Base-by-base conservation (phyloP, 2,329 filamentous ascomycete genomes). In the Sphaerulina vaccinii region DNA sequence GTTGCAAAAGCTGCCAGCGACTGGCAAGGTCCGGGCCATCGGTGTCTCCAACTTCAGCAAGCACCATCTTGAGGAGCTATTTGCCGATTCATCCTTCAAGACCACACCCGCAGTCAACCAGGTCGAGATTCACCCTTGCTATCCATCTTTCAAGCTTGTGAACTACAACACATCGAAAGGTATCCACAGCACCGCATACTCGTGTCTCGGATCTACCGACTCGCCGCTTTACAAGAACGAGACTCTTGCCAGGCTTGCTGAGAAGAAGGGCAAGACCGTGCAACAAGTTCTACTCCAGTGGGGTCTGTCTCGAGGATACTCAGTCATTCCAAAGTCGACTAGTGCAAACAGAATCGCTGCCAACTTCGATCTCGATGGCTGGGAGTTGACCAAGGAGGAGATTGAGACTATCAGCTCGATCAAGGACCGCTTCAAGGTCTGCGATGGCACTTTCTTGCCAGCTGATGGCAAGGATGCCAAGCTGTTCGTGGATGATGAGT, bases 251-350 rank as follows among this genome's bases (percentile, higher is more conserved):
- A 72, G 77, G 54, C 57, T 68, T 18, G 86, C 86, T 24, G 73
- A 84, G 67, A 72, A 71, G 60, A 87, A 87, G 74, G 80, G 80
- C 66, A 84, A 84, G 75, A 83, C 84, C 11, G 76, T 81, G 8
- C 85, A 90, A 75, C 87, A 95, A 77, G 81, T 90, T 46, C 74
- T 93, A 63, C 74, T 95, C 58, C 76, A 84, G 63, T 95, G 89
- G 88, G 89, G 88, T 58, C 74, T 95, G 49, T 82, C 87, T 69
- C 84, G 90, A 67, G 88, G 86, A 53, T 89, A 85, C 77, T 87
- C 83, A 59, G 88, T 95, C 46, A 90, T 95, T 64, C 89, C 89
- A 64, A 95, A 95, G 80, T 87, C 82, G 46, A 86, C 91, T 52
- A 90, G 82, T 60, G 80, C 83, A 60, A 77, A 76, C 47, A 81